A percentile compares a stretch with the other conserved stretches of the same genome.
Conservation (phyloP, 2,329 filamentous ascomycete species). For the Apiospora arundinis region DNA sequence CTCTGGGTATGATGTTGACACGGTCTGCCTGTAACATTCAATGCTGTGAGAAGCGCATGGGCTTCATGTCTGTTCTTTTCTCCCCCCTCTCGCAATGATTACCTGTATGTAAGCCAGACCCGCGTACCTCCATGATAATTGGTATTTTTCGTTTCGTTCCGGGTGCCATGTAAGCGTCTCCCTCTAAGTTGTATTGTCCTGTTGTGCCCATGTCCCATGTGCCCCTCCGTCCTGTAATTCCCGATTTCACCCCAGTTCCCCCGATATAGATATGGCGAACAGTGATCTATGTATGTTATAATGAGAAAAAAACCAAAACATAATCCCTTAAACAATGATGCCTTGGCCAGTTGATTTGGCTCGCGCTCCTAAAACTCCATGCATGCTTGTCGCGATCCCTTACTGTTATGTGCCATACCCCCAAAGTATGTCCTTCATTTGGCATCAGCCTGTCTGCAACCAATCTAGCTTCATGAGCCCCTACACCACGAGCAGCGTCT, state of each 20-base stretch:
- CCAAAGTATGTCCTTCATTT: background rate
- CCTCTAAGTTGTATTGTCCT: background rate
- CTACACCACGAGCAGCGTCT: slow-evolving; percentile 34
- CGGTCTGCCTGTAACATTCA: background rate
- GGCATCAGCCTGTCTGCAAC: background rate
- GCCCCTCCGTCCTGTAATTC: background rate
- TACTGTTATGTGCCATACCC: background rate
- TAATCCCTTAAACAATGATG: background rate
- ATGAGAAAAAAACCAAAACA: background rate
- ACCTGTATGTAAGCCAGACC: background rate
- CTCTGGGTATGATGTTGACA: background rate
- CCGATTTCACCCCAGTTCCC: background rate
- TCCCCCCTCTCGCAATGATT: background rate
- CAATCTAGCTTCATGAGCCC: slow-evolving; percentile 7
- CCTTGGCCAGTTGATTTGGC: background rate
- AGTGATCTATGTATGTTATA: slow-evolving; percentile 3
- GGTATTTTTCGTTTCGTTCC: background rate
- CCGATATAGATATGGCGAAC: background rate
- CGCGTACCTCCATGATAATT: background rate
- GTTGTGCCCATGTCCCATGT: background rate
- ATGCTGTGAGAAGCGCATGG: background rate
- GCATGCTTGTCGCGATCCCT: background rate
- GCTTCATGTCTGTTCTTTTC: background rate
- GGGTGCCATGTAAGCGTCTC: background rate
- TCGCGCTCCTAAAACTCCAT: slow-evolving; percentile 4